A percentile compares a stretch with the other conserved stretches of the same genome.
phyloP scores from a whole-genome alignment of 1,284 basidiomycete species.

The Takashimella tepidaria region DNA sequence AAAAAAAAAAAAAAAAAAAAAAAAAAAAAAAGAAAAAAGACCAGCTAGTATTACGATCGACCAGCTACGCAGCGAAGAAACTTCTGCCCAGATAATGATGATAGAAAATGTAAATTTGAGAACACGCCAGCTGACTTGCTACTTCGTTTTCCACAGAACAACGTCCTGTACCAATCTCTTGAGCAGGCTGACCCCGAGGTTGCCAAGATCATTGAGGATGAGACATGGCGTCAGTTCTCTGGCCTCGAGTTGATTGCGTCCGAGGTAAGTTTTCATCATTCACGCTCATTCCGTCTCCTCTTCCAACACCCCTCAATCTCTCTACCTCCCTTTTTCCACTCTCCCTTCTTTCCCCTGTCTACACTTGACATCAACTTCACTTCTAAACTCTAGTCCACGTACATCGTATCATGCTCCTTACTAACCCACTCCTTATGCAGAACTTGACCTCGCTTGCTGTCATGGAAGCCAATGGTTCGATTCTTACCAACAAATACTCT shows the following conservation, averaged over 20 bases:
- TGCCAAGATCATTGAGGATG: conserved; percentile 96
- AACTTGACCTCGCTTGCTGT: conserved; percentile 89
- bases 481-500: conserved; percentile 98
- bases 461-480: conserved; percentile 98
- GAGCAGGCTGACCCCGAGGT: conserved; percentile 90
- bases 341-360: background rate
- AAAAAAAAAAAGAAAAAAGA: too few species aligned
- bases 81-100: too few species aligned
- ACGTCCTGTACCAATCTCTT: conserved; percentile 78
- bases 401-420: background rate
- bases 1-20: too few species aligned
- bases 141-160: too few species aligned
- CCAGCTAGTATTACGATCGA: too few species aligned
- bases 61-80: too few species aligned
- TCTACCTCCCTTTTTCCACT: conserved; percentile 1
- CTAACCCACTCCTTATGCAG: conserved; percentile 48
- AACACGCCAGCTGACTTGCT: conserved; percentile 7
- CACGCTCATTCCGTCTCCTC: too few species aligned
- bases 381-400: conserved; percentile 3
- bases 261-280: conserved; percentile 35
- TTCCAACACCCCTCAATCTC: too few species aligned
- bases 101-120: conserved; percentile 1
- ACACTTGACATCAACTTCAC: conserved; percentile 9
- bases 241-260: conserved; percentile 66
- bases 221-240: conserved; percentile 97